A percentile compares a stretch with the other conserved stretches of the same genome.
Evolutionary conservation across 1,284 basidiomycete species (phyloP).

Genomic region (Marasmius sp.): DNA sequence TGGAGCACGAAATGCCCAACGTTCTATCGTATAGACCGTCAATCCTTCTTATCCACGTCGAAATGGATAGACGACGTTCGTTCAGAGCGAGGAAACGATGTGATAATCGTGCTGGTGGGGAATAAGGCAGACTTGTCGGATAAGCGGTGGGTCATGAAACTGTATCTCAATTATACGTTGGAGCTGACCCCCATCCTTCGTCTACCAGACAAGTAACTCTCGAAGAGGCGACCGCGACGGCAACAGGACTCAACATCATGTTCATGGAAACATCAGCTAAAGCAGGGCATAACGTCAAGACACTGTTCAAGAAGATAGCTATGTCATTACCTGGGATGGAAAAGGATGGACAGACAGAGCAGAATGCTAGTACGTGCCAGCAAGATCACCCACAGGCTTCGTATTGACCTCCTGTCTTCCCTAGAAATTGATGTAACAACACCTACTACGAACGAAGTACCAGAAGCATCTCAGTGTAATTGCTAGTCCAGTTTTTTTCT

Average conservation of each 20-base stretch:
- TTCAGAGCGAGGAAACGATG: slow-evolving; percentile 96
- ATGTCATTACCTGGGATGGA: slow-evolving; percentile 97
- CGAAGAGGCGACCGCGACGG: slow-evolving; percentile 93
- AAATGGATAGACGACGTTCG: slow-evolving; percentile 99
- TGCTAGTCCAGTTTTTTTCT: slow-evolving; percentile 44
- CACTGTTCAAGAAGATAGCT: slow-evolving; percentile 98
- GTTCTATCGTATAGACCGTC: slow-evolving; percentile 67
- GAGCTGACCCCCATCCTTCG: slow-evolving; percentile 1
- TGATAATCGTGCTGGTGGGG: slow-evolving; percentile 97
- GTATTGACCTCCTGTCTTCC: slow-evolving; percentile 12
- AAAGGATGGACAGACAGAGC: slow-evolving; percentile 70
- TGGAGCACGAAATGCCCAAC: background rate
- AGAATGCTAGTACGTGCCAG: slow-evolving; percentile 65
- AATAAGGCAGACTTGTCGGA: slow-evolving; percentile 98
- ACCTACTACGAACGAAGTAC: slow-evolving; percentile 59
- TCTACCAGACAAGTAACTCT: slow-evolving; percentile 89
- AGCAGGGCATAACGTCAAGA: slow-evolving; percentile 99
- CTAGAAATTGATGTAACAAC: slow-evolving; percentile 83
- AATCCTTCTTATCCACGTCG: slow-evolving; percentile 94
- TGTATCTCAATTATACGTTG: background rate
- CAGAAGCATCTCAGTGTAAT: slow-evolving; percentile 76
- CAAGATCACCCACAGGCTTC: background rate
- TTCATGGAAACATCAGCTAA: slow-evolving; percentile 99
- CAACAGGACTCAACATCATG: slow-evolving; percentile 94
- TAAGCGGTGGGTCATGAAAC: slow-evolving; percentile 63